Conservation (phyloP, 352 stramenopile species). For the Pilasporangium apinafurcum region DNA sequence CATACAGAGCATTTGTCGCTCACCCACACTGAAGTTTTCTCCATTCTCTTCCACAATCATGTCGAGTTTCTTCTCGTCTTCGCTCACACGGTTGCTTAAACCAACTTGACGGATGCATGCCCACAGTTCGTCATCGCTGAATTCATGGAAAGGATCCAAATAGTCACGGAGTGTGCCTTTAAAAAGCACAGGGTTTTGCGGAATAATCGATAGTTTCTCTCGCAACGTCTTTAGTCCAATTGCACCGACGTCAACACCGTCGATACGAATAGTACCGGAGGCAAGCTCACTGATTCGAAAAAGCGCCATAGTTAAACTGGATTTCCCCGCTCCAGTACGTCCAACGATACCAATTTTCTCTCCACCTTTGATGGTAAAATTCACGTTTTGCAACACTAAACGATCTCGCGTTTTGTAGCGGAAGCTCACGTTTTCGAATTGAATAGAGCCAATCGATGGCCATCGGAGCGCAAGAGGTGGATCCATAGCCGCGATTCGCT, state of each 20-base stretch:
- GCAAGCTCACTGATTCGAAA: constrained; percentile 81
- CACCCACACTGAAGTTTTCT: constrained; percentile 87
- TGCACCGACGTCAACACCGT: constrained; percentile 67
- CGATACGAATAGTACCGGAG: constrained; percentile 56
- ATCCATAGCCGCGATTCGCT: constrained; percentile 10
- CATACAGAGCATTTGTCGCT: constrained; percentile 90
- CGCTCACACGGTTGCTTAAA: constrained; percentile 27
- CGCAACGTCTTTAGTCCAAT: constrained; percentile 70
- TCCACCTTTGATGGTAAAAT: constrained; percentile 41
- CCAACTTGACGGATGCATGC: constrained; percentile 18
- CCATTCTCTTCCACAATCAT: constrained; percentile 80
- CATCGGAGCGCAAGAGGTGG: constrained; percentile 22
- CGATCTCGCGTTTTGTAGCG: constrained; percentile 49
- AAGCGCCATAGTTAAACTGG: constrained; percentile 61
- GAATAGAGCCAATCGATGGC: constrained; percentile 59
- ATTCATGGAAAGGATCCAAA: constrained; percentile 84
- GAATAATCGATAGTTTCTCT: constrained; percentile 29
- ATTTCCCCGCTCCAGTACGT: constrained; percentile 77
- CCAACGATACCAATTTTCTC: constrained; percentile 73
- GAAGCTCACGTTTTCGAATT: constrained; percentile 53
- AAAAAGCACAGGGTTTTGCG: constrained; percentile 90
- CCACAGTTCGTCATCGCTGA: constrained; percentile 51
- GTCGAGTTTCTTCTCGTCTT: constrained; percentile 32
- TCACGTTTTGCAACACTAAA: constrained; percentile 15
- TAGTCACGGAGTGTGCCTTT: constrained; percentile 77